phyloP scores from a whole-genome alignment of 306 rosid genomes.

The Oemleria cerasiformis region DNA sequence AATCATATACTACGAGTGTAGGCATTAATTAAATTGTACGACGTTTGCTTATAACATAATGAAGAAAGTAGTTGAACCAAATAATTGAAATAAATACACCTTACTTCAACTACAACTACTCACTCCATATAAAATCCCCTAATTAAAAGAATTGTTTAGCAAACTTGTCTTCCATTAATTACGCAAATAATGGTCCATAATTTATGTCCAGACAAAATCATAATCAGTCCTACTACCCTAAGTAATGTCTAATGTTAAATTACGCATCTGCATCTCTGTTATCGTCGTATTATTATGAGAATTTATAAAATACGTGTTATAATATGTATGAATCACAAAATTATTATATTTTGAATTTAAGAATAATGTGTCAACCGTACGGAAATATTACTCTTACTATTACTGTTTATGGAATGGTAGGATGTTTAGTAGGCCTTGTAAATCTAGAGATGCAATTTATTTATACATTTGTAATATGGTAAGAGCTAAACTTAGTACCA shows the following conservation, averaged over 20 bases:
- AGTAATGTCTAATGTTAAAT: not conserved
- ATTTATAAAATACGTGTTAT: too few relatives aligned
- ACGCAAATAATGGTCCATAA: slow-evolving; percentile 9
- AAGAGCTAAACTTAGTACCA: too few relatives aligned
- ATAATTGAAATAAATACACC: slow-evolving; percentile 10
- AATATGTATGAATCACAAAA: not conserved
- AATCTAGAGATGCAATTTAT: too few relatives aligned
- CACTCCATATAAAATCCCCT: not conserved
- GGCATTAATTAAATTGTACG: too few relatives aligned
- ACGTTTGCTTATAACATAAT: not conserved
- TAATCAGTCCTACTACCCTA: slow-evolving; percentile 11
- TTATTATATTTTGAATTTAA: too few relatives aligned
- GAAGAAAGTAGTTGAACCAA: slow-evolving; percentile 12
- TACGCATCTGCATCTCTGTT: not conserved
- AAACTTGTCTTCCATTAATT: slow-evolving; percentile 13
- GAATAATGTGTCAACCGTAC: too few relatives aligned
- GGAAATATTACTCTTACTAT: too few relatives aligned
- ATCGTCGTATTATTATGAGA: not conserved
- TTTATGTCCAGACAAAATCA: slow-evolving; percentile 26
- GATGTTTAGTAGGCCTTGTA: too few relatives aligned
- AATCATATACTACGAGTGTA: not conserved
- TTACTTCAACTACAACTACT: not conserved
- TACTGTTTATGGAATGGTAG: too few relatives aligned
- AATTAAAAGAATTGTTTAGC: not conserved
- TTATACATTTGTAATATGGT: too few relatives aligned